phyloP scores from a whole-genome alignment of 495 filamentous ascomycete species.

The Podospora anserina region DNA sequence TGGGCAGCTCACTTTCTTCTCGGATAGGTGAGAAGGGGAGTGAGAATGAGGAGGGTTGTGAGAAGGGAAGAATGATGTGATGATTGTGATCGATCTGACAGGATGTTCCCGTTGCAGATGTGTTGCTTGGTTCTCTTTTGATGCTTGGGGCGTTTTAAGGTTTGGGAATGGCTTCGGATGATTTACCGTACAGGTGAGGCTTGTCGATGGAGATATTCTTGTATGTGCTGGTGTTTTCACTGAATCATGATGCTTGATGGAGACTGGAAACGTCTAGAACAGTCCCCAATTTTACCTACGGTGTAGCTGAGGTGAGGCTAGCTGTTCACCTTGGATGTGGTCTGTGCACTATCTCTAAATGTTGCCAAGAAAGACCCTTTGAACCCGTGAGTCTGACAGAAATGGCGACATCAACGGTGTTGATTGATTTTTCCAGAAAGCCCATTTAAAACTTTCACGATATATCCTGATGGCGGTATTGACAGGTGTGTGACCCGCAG shows the following conservation, averaged over 20 bases:
- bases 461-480: background rate
- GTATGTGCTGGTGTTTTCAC: background rate
- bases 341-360: background rate
- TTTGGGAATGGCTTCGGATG: background rate
- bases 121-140: background rate
- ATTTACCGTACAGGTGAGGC: background rate
- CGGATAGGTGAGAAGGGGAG: background rate
- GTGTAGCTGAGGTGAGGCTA: slow-evolving; percentile 1
- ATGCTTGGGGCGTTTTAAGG: background rate
- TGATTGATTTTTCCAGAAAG: background rate
- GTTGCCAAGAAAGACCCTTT: slow-evolving; percentile 6
- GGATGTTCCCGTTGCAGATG: background rate
- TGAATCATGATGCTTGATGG: background rate
- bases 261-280: slow-evolving; percentile 25
- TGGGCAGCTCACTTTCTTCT: background rate
- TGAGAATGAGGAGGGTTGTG: background rate
- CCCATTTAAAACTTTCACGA: background rate
- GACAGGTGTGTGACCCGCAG: background rate
- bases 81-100: background rate
- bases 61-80: background rate
- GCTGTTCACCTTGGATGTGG: slow-evolving; percentile 9
- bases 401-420: background rate
- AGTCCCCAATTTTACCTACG: slow-evolving; percentile 1
- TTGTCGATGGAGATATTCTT: background rate
- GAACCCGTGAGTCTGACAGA: background rate